These are phyloP conservation scores for Paratinospora sagittata DNA, from an alignment of 164 flowering plant species.

Conservation along the genomic window DNA sequence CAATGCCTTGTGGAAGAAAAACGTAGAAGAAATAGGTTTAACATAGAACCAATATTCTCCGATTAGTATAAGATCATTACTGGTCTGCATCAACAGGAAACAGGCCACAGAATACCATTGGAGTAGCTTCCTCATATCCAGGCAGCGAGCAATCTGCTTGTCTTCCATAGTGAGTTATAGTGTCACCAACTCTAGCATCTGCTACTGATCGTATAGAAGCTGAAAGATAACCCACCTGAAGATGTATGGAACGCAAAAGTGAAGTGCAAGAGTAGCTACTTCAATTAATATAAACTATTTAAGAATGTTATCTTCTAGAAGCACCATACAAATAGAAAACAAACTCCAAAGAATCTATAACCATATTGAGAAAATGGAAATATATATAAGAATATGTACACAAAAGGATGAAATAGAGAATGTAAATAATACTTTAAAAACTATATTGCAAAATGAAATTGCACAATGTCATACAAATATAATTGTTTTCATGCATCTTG, in stretches of 20 bases:
- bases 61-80: constrained; percentile 34
- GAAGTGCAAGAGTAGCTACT: not conserved
- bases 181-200: constrained; percentile 98
- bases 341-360: too few species aligned
- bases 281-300: too few species aligned
- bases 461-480: too few species aligned
- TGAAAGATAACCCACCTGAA: constrained; percentile 91
- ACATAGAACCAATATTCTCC: not conserved
- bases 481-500: too few species aligned
- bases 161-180: constrained; percentile 66
- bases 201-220: constrained; percentile 95
- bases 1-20: constrained; percentile 5
- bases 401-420: too few species aligned
- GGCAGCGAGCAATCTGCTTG: constrained; percentile 73
- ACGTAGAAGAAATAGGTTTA: not conserved
- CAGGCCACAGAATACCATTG: constrained; percentile 98
- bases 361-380: too few species aligned
- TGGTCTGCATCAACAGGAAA: constrained; percentile 97
- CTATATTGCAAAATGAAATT: too few species aligned
- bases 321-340: too few species aligned
- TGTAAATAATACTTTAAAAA: too few species aligned
- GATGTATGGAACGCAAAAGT: constrained; percentile 5
- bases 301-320: too few species aligned
- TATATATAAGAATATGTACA: too few species aligned
- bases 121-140: constrained; percentile 95